Percentiles rank a stretch among this genome's conserved stretches.
These are phyloP conservation scores for Rhizopus sp. DNA, from an alignment of 371 early-diverging fungal species.

Conservation along the genomic window DNA sequence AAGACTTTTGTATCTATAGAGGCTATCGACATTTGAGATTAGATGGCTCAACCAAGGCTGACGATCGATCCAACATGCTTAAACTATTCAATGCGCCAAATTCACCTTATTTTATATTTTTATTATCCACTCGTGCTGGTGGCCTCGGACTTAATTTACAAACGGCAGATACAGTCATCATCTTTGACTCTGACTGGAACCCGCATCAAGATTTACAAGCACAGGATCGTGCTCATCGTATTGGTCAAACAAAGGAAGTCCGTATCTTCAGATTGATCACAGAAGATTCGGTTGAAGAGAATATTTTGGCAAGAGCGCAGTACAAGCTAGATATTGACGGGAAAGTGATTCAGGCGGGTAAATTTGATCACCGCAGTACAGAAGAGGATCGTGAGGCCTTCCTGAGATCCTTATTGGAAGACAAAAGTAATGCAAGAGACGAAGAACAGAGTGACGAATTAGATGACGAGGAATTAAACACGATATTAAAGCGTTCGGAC, in stretches of 20 bases:
- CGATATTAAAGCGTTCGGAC: slow-evolving; percentile 48
- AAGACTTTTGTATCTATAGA: slow-evolving; percentile 87
- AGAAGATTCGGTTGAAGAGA: slow-evolving; percentile 95
- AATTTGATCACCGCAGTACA: slow-evolving; percentile 96
- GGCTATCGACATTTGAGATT: slow-evolving; percentile 86
- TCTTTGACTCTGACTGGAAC: slow-evolving; percentile 99
- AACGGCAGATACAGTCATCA: slow-evolving; percentile 98
- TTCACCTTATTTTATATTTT: slow-evolving; percentile 89
- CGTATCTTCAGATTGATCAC: slow-evolving; percentile 96
- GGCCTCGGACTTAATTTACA: slow-evolving; percentile 99
- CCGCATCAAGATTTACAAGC: slow-evolving; percentile 99
- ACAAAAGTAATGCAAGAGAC: slow-evolving; percentile 54
- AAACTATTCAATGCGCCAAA: slow-evolving; percentile 82
- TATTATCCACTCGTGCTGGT: slow-evolving; percentile 99
- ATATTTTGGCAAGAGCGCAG: slow-evolving; percentile 93
- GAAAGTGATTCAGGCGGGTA: slow-evolving; percentile 98
- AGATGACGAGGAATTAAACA: slow-evolving; percentile 77
- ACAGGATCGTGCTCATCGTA: slow-evolving; percentile 99
- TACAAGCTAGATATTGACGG: slow-evolving; percentile 97
- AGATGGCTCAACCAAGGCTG: slow-evolving; percentile 95
- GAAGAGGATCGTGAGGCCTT: slow-evolving; percentile 92
- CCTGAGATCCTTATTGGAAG: slow-evolving; percentile 82
- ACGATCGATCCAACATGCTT: slow-evolving; percentile 86
- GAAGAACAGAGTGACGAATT: slow-evolving; percentile 62
- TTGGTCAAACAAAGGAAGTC: slow-evolving; percentile 99